A percentile compares a stretch with the other conserved stretches of the same genome.
These are phyloP conservation scores for Penicillium flavigenum DNA, from an alignment of 495 filamentous ascomycete genomes.

Conservation along the genomic window DNA sequence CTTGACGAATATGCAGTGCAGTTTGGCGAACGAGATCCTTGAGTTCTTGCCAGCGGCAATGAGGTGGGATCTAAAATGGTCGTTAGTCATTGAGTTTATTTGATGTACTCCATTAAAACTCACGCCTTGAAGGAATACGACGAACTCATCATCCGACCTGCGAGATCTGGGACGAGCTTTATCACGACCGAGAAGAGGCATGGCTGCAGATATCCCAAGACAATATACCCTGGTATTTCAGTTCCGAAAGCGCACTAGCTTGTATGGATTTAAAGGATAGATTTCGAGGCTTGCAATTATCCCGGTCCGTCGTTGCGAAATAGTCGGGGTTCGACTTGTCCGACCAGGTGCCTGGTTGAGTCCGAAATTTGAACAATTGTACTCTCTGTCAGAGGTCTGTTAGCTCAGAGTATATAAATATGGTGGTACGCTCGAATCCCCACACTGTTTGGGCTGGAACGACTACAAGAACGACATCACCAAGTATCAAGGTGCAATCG, in stretches of 20 bases:
- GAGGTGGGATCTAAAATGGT: conserved; percentile 41
- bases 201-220: conserved; percentile 15
- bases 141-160: conserved; percentile 47
- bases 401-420: conserved; percentile 4
- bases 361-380: conserved; percentile 16
- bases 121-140: conserved; percentile 49
- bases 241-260: conserved; percentile 6
- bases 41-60: conserved; percentile 52
- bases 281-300: conserved; percentile 7
- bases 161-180: conserved; percentile 36
- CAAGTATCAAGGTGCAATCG: not conserved
- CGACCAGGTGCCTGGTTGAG: conserved; percentile 19
- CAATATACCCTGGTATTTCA: not conserved
- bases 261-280: conserved; percentile 1
- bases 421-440: not conserved
- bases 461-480: not conserved
- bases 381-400: not conserved
- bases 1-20: conserved; percentile 48
- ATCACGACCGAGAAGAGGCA: conserved; percentile 36
- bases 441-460: not conserved
- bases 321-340: conserved; percentile 19
- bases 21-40: conserved; percentile 51
- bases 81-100: conserved; percentile 8
- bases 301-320: conserved; percentile 21
- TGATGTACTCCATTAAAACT: conserved; percentile 14